Base-by-base conservation (phyloP, 129 eudicot genomes). In the Flaveria robusta region DNA sequence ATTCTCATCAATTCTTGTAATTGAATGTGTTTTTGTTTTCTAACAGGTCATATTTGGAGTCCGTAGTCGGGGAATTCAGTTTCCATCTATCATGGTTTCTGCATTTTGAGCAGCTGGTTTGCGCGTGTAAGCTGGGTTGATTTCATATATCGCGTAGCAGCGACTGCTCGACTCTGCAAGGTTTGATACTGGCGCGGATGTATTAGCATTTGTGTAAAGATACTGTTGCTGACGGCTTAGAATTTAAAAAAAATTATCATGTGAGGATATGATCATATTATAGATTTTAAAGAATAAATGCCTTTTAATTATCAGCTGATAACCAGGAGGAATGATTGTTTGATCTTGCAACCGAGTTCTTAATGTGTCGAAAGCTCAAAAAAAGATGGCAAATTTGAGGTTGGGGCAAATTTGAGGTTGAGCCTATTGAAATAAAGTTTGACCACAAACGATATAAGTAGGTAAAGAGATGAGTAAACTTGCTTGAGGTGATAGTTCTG, bases 181-280 rank as follows among this genome's bases (percentile, higher is more conserved):
- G 65, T 70, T 70, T 78, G 71, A 50, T 78, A 31, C 46, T 77
- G 31, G 71, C 77, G 47, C 6, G 66, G 51, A 62, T 59, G 71
- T 45, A 58, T 27, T 46, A 78, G 71, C 76, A 29, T 70, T 20
- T 78, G 72, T 78, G 83, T 80, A 80, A 79, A 79, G 79, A 66
- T 62, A 34, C 63, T 62, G 66, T 63, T 62, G 66, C 9, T 78
- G 34, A 79, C 9, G 45, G 68, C 15, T 72, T 71, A 50, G 77
- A 72, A 65, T 42, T 54, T 37, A 1, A 67, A 11, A 11, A 9
- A 11, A 16, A 5, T 5, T 79, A 65, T 79, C 66, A 65, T 39
- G 49, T 72, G 74, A 73, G 68, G 62, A 42, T 80, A 66, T 43
- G 63, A 31, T 65, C 20, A 16, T 37, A 65, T 37, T 2, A n/a